Base-by-base conservation (phyloP, 257 asterid species). In the Fraxinus quadrangulata region DNA sequence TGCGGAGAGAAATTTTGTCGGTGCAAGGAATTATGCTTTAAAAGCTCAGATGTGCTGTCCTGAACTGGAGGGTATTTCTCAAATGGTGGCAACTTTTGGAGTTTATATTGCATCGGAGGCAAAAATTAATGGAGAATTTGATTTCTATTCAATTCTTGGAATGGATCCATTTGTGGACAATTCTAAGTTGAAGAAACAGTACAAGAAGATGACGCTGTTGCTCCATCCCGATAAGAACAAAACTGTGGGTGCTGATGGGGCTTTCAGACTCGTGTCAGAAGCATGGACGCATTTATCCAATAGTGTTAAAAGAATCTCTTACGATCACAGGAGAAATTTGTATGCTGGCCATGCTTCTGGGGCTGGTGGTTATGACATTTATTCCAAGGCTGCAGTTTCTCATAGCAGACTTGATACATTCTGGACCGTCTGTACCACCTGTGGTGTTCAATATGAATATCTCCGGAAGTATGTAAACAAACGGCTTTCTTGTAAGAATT, bases 391-490 rank as follows among this genome's bases (percentile, higher is more conserved):
- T 80, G 66, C 92, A 24, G 85, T 84, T 78, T 79, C 97, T 83
- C 96, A 87, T 75, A 82, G 82, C 76, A 91, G 93, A 67, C 85
- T 78, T 5, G 94, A 91, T 81, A 91, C 99, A 3, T 94, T 94
- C 83, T 94, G 99, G 99, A 94, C 99, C 0, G 91, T 92, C 33
- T 94, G 99, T 77, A 91, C 96, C 61, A 88, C 96, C 37, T 94
- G 99, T 80, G 96, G 90, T 61, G 96, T 94, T 86, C 99, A 94
- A 84, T 94, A 94, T 67, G 99, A 94, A 74, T 94, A 94, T 84
- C 95, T 94, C n/a, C 81, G 96, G 83, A 92, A 94, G 79, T 94
- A 94, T 76, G 90, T 91, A 54, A 92, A 92, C 85, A 91, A 92
- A 78, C 79, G 90, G 37, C 96, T 94, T 67, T 90, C 99, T 78